Evolutionary conservation across 495 filamentous ascomycete genomes (phyloP).

Genomic region (Talaromyces wortmannii): DNA sequence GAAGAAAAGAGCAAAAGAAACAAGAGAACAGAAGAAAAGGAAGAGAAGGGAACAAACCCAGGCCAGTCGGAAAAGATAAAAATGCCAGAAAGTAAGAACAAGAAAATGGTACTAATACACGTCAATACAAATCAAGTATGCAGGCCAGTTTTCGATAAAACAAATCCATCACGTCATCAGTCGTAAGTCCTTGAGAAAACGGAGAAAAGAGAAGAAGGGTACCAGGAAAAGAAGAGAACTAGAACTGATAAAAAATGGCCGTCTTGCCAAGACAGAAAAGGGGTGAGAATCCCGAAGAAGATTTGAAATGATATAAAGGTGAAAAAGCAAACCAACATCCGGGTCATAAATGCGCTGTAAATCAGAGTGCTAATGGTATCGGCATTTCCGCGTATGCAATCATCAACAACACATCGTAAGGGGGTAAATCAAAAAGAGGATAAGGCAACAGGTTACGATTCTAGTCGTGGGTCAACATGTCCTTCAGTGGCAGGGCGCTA

Average conservation of each 20-base stretch:
- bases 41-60: neutral
- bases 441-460: neutral
- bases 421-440: neutral
- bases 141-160: neutral
- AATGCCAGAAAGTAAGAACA: neutral
- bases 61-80: neutral
- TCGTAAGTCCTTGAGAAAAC: neutral
- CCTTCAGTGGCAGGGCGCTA: constrained; percentile 1
- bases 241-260: too few relatives aligned
- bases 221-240: neutral
- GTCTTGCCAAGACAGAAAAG: too few relatives aligned
- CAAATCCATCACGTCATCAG: neutral
- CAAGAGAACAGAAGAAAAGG: neutral
- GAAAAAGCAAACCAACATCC: too few relatives aligned
- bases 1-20: neutral
- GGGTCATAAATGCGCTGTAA: neutral
- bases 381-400: neutral
- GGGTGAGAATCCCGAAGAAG: too few relatives aligned
- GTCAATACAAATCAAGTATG: neutral
- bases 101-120: neutral
- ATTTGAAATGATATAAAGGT: too few relatives aligned
- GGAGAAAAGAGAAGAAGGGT: neutral
- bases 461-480: neutral
- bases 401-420: neutral
- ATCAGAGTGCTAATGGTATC: neutral